Conservation (phyloP, 495 filamentous ascomycete species). For the Parachaetomium inaequale region DNA sequence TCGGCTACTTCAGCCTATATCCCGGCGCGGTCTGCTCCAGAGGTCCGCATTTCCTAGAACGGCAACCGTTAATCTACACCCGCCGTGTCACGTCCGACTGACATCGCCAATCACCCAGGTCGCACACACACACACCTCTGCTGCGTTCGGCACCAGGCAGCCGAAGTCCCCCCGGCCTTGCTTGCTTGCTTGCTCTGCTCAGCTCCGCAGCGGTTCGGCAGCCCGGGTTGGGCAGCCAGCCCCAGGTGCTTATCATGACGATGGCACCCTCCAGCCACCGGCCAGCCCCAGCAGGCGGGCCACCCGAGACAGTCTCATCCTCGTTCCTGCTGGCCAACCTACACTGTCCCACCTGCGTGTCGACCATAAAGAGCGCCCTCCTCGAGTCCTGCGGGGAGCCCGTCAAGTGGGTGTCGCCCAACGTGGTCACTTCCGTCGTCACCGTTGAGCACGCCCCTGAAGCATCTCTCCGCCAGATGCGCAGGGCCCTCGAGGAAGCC, state of each 20-base stretch:
- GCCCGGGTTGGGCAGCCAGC: background rate
- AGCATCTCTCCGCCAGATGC: constrained; percentile 36
- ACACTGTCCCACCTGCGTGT: constrained; percentile 60
- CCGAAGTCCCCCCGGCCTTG: background rate
- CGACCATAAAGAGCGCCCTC: constrained; percentile 50
- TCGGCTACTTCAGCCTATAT: constrained; percentile 34
- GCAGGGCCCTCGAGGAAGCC: constrained; percentile 39
- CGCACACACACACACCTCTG: background rate
- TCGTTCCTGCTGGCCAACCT: constrained; percentile 54
- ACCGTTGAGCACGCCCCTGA: constrained; percentile 37
- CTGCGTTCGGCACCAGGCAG: background rate
- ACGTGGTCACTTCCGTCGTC: constrained; percentile 55
- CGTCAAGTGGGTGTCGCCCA: constrained; percentile 52
- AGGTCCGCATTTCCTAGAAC: constrained; percentile 31
- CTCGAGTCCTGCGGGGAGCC: constrained; percentile 35
- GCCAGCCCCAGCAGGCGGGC: constrained; percentile 10
- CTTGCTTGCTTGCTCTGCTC: background rate
- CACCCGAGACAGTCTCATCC: constrained; percentile 37
- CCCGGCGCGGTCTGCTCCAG: constrained; percentile 5
- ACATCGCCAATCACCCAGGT: constrained; percentile 18
- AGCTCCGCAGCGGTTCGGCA: background rate
- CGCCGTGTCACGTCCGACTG: constrained; percentile 7
- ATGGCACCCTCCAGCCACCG: constrained; percentile 26
- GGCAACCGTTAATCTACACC: constrained; percentile 27
- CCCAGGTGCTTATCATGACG: background rate